Base-by-base conservation (phyloP, 139 green algal species). In the Closterium sp. region DNA sequence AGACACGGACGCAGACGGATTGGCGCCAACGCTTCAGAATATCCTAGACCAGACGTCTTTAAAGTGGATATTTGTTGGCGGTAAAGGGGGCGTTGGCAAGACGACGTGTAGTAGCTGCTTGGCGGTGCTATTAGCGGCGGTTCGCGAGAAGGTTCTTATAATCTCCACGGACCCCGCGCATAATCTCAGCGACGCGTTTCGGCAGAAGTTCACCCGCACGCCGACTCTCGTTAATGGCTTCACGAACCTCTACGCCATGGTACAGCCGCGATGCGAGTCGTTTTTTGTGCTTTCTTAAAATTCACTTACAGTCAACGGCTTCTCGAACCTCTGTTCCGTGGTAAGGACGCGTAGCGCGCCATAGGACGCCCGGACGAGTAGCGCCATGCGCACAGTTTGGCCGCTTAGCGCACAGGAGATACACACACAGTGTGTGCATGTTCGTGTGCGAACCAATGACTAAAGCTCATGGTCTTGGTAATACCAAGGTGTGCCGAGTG, bases 41-140 rank as follows among this genome's bases (percentile, higher is more conserved):
- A 89, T 99, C 10, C 31, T 99, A 11, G 97, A 99, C 24, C 96
- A 99, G 89, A 96, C 92, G 0, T 93, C 70, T 6, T 89, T 99
- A 28, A 98, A 98, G 89, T 99, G 98, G 98, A 98, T 99, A 29
- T 99, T 99, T 91, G 91, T 96, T n/a, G 95, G 98, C 22, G 98
- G 98, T 88, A 99, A 99, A 95, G 98, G 98, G 9, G 98, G 98
- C 28, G 98, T 99, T 17, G 98, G 98, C 88, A 99, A 99, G 95
- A 99, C 98, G 97, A 99, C 97, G 1, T 97, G 95, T 84, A 97
- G 96, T 19, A 97, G 96, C 94, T 97, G 95, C 91, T 92, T 99
- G 73, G 97, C 98, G 0, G 95, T 98, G 85, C 97, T 98, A 94
- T 95, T 99, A 85, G 96, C 98, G 10, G 94, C 86, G 22, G 93